A percentile compares a stretch with the other conserved stretches of the same genome.
Conservation (phyloP, 2,329 filamentous ascomycete species). For the Botrytis paeoniae region DNA sequence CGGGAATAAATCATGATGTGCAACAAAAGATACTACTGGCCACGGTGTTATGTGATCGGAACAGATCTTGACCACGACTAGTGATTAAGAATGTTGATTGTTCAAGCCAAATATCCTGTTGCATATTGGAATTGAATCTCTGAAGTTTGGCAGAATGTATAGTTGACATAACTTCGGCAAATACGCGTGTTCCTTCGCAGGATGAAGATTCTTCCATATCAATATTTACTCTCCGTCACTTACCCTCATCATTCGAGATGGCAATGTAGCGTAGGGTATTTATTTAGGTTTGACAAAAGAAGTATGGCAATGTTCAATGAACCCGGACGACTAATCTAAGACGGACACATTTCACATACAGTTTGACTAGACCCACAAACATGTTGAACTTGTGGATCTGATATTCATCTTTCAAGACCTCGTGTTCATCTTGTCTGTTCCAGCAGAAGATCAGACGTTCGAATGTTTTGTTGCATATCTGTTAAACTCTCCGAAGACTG, state of each 20-base stretch:
- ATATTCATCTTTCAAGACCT: not conserved
- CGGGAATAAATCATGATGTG: not conserved
- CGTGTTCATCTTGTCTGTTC: not conserved
- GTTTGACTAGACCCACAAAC: not conserved
- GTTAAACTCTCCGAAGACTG: not conserved
- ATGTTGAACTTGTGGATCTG: not conserved
- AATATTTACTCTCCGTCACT: not conserved
- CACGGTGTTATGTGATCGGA: not conserved
- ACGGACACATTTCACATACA: not conserved
- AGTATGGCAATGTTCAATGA: not conserved
- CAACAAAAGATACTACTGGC: not conserved
- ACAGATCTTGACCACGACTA: not conserved
- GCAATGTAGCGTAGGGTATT: accelerated
- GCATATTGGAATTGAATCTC: not conserved
- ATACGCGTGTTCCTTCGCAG: not conserved
- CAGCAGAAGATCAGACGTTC: not conserved
- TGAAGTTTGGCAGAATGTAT: not conserved
- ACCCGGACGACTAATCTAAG: not conserved
- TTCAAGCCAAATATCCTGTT: not conserved
- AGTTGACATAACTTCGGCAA: too few species aligned
- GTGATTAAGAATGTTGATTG: not conserved
- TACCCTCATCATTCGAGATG: not conserved
- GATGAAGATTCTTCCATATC: too few species aligned
- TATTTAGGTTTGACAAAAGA: not conserved
- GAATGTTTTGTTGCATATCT: not conserved